Evolutionary conservation across 768 basidiomycete species (phyloP).

Genomic region (Hericium alpestre): DNA sequence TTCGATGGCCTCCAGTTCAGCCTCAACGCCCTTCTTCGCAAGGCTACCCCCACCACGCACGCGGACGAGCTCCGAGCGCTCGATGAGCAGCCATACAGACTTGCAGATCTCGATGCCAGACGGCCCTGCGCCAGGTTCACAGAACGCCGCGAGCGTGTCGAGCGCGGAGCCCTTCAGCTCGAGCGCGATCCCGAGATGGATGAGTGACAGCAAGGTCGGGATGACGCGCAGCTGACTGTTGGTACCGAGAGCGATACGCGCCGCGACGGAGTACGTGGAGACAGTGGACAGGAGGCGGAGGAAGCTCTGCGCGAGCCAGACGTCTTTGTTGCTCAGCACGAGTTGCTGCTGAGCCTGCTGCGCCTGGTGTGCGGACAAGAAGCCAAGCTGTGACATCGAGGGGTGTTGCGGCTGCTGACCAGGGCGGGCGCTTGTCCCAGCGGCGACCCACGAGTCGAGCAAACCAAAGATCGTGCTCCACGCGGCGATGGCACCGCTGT

Average conservation of each 20-base stretch:
- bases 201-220: slow-evolving; percentile 65
- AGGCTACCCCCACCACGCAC: slow-evolving; percentile 45
- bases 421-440: slow-evolving; percentile 38
- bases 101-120: slow-evolving; percentile 73
- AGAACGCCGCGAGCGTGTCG: slow-evolving; percentile 73
- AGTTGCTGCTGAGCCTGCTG: slow-evolving; percentile 32
- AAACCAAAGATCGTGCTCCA: slow-evolving; percentile 71
- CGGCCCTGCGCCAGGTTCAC: slow-evolving; percentile 64
- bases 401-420: slow-evolving; percentile 22
- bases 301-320: slow-evolving; percentile 71
- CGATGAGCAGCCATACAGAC: slow-evolving; percentile 77
- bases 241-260: slow-evolving; percentile 65
- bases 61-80: slow-evolving; percentile 74
- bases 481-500: slow-evolving; percentile 50
- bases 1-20: slow-evolving; percentile 85
- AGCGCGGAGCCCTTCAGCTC: slow-evolving; percentile 84
- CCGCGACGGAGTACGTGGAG: slow-evolving; percentile 62
- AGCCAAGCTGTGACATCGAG: slow-evolving; percentile 7
- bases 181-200: slow-evolving; percentile 75
- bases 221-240: slow-evolving; percentile 76
- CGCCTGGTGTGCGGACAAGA: slow-evolving; percentile 25
- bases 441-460: slow-evolving; percentile 63
- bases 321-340: slow-evolving; percentile 57
- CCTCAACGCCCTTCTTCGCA: slow-evolving; percentile 67
- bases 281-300: slow-evolving; percentile 70